Evolutionary conservation across 805 yeast genomes (phyloP), one percentile per base, ranked within the genome.

Genomic region (Yamadazyma nakazawae): DNA sequence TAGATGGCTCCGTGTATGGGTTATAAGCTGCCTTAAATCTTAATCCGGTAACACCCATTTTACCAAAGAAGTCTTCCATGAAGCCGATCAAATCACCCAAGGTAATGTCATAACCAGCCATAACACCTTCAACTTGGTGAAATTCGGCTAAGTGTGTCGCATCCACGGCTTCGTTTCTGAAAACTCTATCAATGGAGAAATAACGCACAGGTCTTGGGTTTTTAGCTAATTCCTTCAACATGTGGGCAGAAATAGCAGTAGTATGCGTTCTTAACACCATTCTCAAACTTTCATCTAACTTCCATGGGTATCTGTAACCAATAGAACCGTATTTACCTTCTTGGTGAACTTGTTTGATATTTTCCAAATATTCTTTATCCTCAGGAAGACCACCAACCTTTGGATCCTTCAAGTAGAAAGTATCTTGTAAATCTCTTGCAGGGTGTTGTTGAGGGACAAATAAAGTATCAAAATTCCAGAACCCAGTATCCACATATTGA

Each of bases 361-460:
- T 86, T 30, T 83, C 77, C 80, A 88, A 79, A 73, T 85, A 94
- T 59, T 74, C 68, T 63, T 76, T 75, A 69, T 94, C 99, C 55
- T 82, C 82, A 45, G 98, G 99, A 58, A 78, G 74, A 51, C 83
- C 84, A 46, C 96, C 96, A 51, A 68, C 74, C 42, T 72, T 75
- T 30, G 99, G 99, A 64, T 94, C 98, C 66, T 91, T 92, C 70
- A 94, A 78, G 73, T 94, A 94, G 76, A 94, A 94, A 49, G 99
- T 94, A 72, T 94, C 99, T 72, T 94, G 99, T 66, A 94, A 78
- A 67, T 94, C 99, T 75, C 99, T 85, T 42, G 99, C 99, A 14
- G 99, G 99, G 74, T 94, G 99, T 74, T 94, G 98, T 74, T 94
- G 99, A 47, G 99, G 99, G 46, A 94, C 99, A 61, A 74, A 94